Evolutionary conservation across 2,329 filamentous ascomycete genomes (phyloP).

Genomic region (Rutstroemia sp.): DNA sequence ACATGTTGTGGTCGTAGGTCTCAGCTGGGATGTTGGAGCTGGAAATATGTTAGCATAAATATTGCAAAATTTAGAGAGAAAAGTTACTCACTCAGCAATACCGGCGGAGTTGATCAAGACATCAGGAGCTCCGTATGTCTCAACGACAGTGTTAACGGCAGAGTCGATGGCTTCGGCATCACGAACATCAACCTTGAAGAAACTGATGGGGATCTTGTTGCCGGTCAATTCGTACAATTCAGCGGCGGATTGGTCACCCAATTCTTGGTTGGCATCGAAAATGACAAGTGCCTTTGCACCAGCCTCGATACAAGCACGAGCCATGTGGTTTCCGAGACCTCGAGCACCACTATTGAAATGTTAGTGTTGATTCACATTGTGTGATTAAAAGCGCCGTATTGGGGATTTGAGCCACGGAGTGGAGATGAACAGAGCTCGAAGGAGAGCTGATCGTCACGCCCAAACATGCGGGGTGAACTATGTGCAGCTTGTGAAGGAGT

Average conservation of each 20-base stretch:
- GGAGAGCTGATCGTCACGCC: neutral
- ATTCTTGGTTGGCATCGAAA: slow-evolving; percentile 69
- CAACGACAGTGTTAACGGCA: slow-evolving; percentile 58
- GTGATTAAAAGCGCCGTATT: neutral
- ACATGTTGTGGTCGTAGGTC: slow-evolving; percentile 68
- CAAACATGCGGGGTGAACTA: too few relatives aligned
- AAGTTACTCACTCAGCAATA: slow-evolving; percentile 57
- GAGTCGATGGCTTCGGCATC: slow-evolving; percentile 63
- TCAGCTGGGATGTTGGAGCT: slow-evolving; percentile 76
- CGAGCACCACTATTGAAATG: slow-evolving; percentile 55
- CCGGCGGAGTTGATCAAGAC: slow-evolving; percentile 75
- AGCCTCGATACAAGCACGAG: slow-evolving; percentile 67
- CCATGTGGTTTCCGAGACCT: slow-evolving; percentile 74
- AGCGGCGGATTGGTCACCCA: slow-evolving; percentile 61
- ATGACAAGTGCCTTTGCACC: slow-evolving; percentile 68
- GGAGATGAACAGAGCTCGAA: neutral
- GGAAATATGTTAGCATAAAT: neutral
- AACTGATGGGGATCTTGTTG: slow-evolving; percentile 54
- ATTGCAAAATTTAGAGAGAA: neutral
- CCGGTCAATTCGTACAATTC: slow-evolving; percentile 67
- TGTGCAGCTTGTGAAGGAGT: too few relatives aligned
- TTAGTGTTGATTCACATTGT: neutral
- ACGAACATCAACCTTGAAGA: slow-evolving; percentile 74
- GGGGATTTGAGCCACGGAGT: neutral
- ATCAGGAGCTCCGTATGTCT: slow-evolving; percentile 62